Conservation (phyloP, 352 stramenopile genomes). For the Phytophthora foliorum region DNA sequence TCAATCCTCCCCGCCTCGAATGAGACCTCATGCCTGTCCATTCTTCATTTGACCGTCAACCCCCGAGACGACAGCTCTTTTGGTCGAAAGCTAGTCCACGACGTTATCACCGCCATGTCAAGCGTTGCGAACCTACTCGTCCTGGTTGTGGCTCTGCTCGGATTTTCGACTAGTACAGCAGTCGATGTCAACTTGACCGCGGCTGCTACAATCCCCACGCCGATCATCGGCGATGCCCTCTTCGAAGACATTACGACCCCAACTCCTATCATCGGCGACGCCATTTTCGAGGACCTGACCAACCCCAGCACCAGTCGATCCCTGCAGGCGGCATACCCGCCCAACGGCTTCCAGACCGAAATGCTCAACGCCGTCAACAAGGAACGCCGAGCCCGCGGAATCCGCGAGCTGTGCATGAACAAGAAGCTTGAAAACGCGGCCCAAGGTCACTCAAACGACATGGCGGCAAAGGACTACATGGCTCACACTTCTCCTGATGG, state of each 20-base stretch:
- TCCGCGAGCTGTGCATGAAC: constrained; percentile 54
- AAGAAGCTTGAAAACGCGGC: constrained; percentile 39
- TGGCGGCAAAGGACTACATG: constrained; percentile 61
- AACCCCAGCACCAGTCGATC: constrained; percentile 17
- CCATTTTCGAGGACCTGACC: constrained; percentile 23
- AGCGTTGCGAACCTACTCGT: constrained; percentile 11
- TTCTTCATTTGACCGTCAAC: constrained; percentile 32
- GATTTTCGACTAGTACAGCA: constrained; percentile 11
- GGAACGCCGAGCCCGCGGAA: constrained; percentile 46
- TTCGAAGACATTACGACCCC: constrained; percentile 32
- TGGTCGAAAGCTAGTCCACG: background rate
- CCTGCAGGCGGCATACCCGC: constrained; percentile 28
- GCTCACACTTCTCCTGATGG: constrained; percentile 57
- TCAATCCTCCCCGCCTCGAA: background rate
- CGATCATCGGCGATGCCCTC: constrained; percentile 33
- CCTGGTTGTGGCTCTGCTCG: constrained; percentile 20
- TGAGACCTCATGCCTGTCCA: constrained; percentile 9
- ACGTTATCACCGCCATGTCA: constrained; percentile 9
- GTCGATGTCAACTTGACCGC: constrained; percentile 7
- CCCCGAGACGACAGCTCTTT: background rate
- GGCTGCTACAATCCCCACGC: constrained; percentile 12
- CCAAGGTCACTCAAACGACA: constrained; percentile 49
- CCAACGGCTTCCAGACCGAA: constrained; percentile 33
- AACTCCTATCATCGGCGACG: constrained; percentile 31
- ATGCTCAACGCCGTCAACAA: constrained; percentile 64